Conservation (phyloP, 2,329 filamentous ascomycete species). For the Fusarium sulawesiense region DNA sequence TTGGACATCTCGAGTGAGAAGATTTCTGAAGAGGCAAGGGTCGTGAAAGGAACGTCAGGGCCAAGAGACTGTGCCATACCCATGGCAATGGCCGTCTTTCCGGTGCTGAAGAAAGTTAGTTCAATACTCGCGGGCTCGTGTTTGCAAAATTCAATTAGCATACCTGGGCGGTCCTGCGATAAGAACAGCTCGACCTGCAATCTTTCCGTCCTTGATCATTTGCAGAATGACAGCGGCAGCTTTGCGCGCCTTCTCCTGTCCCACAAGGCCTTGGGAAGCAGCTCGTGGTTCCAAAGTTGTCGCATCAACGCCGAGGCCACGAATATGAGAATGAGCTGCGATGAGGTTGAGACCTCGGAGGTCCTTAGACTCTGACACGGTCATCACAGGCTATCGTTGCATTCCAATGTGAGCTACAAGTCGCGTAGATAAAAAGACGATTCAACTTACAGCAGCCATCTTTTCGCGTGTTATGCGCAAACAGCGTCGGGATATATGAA, state of each 20-base stretch:
- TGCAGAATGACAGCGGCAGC: slow-evolving; percentile 95
- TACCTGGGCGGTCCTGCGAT: slow-evolving; percentile 93
- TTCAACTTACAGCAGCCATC: slow-evolving; percentile 65
- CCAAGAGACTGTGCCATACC: slow-evolving; percentile 98
- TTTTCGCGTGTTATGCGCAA: slow-evolving; percentile 48
- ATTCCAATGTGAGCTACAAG: slow-evolving; percentile 38
- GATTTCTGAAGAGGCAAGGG: slow-evolving; percentile 94
- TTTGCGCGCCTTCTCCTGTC: slow-evolving; percentile 95
- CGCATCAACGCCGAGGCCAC: slow-evolving; percentile 90
- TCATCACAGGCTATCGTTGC: slow-evolving; percentile 67
- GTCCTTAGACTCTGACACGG: slow-evolving; percentile 95
- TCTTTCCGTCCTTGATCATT: slow-evolving; percentile 99
- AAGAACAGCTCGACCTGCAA: slow-evolving; percentile 92
- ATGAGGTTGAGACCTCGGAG: slow-evolving; percentile 97
- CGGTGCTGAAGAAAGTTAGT: slow-evolving; percentile 71
- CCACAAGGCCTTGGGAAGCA: slow-evolving; percentile 91
- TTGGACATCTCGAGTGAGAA: slow-evolving; percentile 99
- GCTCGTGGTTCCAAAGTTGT: slow-evolving; percentile 89
- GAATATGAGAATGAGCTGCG: slow-evolving; percentile 97
- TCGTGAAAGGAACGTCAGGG: slow-evolving; percentile 94
- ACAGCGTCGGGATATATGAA: slow-evolving; percentile 11
- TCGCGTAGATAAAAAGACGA: slow-evolving; percentile 9
- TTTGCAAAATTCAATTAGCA: slow-evolving; percentile 20
- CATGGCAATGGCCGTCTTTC: slow-evolving; percentile 98
- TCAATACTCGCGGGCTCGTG: slow-evolving; percentile 31